Evolutionary conservation across 1,284 basidiomycete genomes (phyloP).

Genomic region (Microbotryomycetes sp.): DNA sequence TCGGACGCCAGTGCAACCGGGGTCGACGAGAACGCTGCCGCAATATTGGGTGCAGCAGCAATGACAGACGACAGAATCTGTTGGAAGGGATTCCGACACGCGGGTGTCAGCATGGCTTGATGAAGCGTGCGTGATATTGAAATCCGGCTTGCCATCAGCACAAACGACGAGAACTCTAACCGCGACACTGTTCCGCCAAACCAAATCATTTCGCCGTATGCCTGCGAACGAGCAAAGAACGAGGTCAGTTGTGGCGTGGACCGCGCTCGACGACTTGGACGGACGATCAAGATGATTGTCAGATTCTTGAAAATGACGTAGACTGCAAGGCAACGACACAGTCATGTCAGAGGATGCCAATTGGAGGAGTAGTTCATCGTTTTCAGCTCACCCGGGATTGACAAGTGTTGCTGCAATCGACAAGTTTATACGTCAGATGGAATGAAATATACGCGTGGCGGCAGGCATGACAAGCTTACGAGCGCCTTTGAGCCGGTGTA

Average conservation of each 20-base stretch:
- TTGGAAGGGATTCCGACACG: background rate
- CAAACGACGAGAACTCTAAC: slow-evolving; percentile 79
- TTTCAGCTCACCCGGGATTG: slow-evolving; percentile 35
- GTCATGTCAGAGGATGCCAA: too few relatives aligned
- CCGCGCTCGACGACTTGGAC: slow-evolving; percentile 36
- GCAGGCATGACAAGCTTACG: background rate
- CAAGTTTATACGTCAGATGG: background rate
- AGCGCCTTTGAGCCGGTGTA: slow-evolving; percentile 1
- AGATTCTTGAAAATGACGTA: slow-evolving; percentile 93
- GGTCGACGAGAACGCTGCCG: background rate
- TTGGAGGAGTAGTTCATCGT: background rate
- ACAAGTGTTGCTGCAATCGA: slow-evolving; percentile 35
- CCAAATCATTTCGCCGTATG: slow-evolving; percentile 96
- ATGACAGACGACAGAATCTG: slow-evolving; percentile 2
- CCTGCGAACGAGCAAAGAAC: slow-evolving; percentile 47
- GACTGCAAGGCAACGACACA: too few relatives aligned
- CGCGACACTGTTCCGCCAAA: slow-evolving; percentile 83
- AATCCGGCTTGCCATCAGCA: slow-evolving; percentile 82
- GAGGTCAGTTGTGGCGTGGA: background rate
- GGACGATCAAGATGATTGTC: slow-evolving; percentile 92
- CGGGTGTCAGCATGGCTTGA: too few relatives aligned
- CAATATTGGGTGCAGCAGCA: background rate
- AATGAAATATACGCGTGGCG: too few relatives aligned
- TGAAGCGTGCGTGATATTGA: too few relatives aligned
- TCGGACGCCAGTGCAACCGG: background rate